Evolutionary conservation across 2,329 filamentous ascomycete species (phyloP), one percentile per base, ranked within the genome.

Genomic region (Trichophyton mentagrophytes): DNA sequence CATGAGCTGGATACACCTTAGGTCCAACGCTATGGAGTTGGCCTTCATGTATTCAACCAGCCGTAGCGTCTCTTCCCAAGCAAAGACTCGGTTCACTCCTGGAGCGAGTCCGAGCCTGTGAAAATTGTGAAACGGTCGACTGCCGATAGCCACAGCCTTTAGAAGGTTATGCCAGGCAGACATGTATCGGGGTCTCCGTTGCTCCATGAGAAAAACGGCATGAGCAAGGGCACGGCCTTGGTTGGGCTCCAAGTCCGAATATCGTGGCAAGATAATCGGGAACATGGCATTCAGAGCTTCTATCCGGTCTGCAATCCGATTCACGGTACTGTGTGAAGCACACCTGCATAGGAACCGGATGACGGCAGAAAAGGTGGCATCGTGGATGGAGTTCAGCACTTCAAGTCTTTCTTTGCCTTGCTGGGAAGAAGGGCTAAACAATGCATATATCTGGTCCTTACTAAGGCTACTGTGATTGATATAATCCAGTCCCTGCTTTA

Each of bases 361-460:
- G 62, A 78, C 78, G 15, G 77, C 71, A n/a, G 72, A 67, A 62
- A 80, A 75, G 1, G 79, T 61, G 49, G 67, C 61, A 17, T 71
- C 61, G 0, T 75, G 71, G 42, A 74, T 65, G 30, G 64, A 61
- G 33, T 67, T 63, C 22, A 77, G 67, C 20, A 59, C 62, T 22
- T 65, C 13, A 5, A 64, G 3, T 22, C 63, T 60, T 27, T 59
- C 47, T 47, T 38, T 9, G 40, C n/a, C 11, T 17, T 33, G 4
- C 17, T 22, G 9, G 33, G 44, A 49, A 47, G 27, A 38, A 33
- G 42, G 30, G 9, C 8, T 46, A 17, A 46, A 58, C 17, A 65
- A 46, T 25, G 61, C 58, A 25, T 62, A 22, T 22, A 61, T 64
- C 51, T 74, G 72, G 17, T 67, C 62, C n/a, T 69, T 61, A 9